Evolutionary conservation across 2,329 filamentous ascomycete species (phyloP).

Genomic region (Amauroascus niger): DNA sequence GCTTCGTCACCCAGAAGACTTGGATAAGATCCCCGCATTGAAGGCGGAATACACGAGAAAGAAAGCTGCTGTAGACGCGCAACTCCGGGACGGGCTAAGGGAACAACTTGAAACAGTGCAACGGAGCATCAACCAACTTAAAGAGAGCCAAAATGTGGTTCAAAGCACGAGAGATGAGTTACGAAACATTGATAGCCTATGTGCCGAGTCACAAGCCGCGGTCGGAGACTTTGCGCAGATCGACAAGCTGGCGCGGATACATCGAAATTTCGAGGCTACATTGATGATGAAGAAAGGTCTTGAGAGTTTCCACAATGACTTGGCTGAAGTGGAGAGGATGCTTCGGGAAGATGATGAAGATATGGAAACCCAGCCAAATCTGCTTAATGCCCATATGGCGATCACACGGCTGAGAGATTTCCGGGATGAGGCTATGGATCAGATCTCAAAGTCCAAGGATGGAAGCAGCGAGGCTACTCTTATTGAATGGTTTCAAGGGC

Average conservation of each 20-base stretch:
- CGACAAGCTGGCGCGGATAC: slow-evolving; percentile 43
- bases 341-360: slow-evolving; percentile 76
- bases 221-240: slow-evolving; percentile 96
- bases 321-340: slow-evolving; percentile 67
- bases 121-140: slow-evolving; percentile 78
- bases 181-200: slow-evolving; percentile 95
- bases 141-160: slow-evolving; percentile 83
- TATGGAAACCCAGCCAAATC: slow-evolving; percentile 80
- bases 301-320: slow-evolving; percentile 71
- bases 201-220: slow-evolving; percentile 94
- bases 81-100: slow-evolving; percentile 76
- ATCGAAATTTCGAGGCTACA: slow-evolving; percentile 90
- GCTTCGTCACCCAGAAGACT: slow-evolving; percentile 87
- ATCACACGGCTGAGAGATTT: slow-evolving; percentile 88
- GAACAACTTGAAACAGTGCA: slow-evolving; percentile 94
- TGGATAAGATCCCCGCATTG: slow-evolving; percentile 85
- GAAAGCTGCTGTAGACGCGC: slow-evolving; percentile 81
- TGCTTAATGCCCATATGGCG: slow-evolving; percentile 82
- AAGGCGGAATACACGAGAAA: slow-evolving; percentile 91
- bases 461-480: slow-evolving; percentile 67
- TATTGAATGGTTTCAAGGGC: slow-evolving; percentile 75
- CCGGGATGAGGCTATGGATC: slow-evolving; percentile 89
- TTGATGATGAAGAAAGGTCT: slow-evolving; percentile 88
- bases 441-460: slow-evolving; percentile 72
- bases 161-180: slow-evolving; percentile 95